Percentiles rank a stretch among this genome's conserved stretches.
Conservation (phyloP, 2,329 filamentous ascomycete genomes). For the Xylaria sp. region DNA sequence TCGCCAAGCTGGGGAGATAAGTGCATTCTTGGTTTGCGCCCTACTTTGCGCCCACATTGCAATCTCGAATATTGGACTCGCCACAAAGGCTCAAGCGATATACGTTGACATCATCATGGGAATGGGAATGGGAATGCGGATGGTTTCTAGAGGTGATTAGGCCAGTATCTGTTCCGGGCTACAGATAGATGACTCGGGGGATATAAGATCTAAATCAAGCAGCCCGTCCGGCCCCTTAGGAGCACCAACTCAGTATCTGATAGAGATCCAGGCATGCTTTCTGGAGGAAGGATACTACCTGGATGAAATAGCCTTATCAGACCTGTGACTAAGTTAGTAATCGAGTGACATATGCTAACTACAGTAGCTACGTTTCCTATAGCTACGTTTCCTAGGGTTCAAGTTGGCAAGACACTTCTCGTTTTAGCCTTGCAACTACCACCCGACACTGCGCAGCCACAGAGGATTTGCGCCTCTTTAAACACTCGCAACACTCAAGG, state of each 20-base stretch:
- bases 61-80: slow-evolving; percentile 54
- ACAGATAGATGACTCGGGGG: slow-evolving; percentile 12
- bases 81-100: slow-evolving; percentile 55
- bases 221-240: slow-evolving; percentile 40
- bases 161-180: slow-evolving; percentile 15
- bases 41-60: slow-evolving; percentile 48
- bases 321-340: too few relatives aligned
- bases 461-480: not conserved
- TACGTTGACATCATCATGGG: slow-evolving; percentile 49
- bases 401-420: too few relatives aligned
- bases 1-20: too few relatives aligned
- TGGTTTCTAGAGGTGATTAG: slow-evolving; percentile 9
- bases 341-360: too few relatives aligned
- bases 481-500: not conserved
- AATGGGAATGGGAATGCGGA: slow-evolving; percentile 45
- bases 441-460: not conserved
- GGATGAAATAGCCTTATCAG: too few relatives aligned
- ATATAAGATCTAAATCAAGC: slow-evolving; percentile 40
- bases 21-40: too few relatives aligned
- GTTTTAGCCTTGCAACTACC: not conserved
- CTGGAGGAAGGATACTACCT: slow-evolving; percentile 18
- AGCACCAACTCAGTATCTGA: slow-evolving; percentile 29
- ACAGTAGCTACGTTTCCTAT: too few relatives aligned
- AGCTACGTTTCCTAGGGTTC: too few relatives aligned
- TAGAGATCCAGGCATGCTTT: slow-evolving; percentile 10